Percentiles rank a stretch among this genome's conserved stretches.
Evolutionary conservation across 805 yeast genomes (phyloP).

Genomic region (Starmerella geochares): DNA sequence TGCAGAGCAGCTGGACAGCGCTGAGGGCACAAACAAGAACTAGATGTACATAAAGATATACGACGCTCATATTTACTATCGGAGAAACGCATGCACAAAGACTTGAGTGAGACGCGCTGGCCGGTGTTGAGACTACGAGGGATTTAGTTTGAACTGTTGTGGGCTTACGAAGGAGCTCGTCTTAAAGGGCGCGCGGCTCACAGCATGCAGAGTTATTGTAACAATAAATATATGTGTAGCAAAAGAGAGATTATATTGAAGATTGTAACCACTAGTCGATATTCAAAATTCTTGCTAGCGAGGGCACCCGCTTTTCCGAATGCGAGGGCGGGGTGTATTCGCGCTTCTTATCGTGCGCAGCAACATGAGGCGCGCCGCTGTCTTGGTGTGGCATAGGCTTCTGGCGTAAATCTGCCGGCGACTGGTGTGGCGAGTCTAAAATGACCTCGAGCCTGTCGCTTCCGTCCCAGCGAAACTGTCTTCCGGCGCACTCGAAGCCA

Average conservation of each 20-base stretch:
- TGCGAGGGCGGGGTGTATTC: not conserved
- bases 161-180: too few relatives aligned
- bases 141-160: too few relatives aligned
- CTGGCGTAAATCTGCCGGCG: not conserved
- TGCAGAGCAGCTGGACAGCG: constrained; percentile 12
- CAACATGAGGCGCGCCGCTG: too few relatives aligned
- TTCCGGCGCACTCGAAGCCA: constrained; percentile 34
- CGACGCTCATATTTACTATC: not conserved
- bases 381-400: not conserved
- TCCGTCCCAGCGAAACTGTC: constrained; percentile 36
- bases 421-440: not conserved
- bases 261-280: not conserved
- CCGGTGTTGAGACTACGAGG: too few relatives aligned
- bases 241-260: not conserved
- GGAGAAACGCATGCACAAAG: not conserved
- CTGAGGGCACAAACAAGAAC: not conserved
- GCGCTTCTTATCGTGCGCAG: not conserved
- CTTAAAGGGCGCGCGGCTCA: not conserved
- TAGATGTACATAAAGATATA: not conserved
- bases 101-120: too few relatives aligned
- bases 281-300: constrained; percentile 15
- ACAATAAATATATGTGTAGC: not conserved
- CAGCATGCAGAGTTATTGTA: not conserved
- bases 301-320: constrained; percentile 9
- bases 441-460: constrained; percentile 26